phyloP scores from a whole-genome alignment of 345 rosid species.

The Euphorbia peplus region DNA sequence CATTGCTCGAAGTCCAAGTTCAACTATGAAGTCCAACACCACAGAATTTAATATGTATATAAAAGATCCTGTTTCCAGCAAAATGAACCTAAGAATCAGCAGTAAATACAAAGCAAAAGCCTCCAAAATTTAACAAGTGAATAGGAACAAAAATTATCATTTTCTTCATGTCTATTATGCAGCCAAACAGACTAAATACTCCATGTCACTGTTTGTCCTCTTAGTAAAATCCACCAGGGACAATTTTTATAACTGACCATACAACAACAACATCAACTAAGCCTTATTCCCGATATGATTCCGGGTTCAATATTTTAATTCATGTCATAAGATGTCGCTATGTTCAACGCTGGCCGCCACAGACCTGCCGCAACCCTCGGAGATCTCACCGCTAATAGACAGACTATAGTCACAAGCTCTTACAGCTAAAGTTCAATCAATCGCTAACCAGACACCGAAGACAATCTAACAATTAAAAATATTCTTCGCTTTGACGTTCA shows the following conservation, averaged over 20 bases:
- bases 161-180: not conserved
- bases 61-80: constrained; percentile 2
- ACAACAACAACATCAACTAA: too few relatives aligned
- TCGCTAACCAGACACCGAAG: not conserved
- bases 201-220: constrained; percentile 3
- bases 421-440: not conserved
- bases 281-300: too few relatives aligned
- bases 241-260: not conserved
- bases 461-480: not conserved
- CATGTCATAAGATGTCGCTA: too few relatives aligned
- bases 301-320: too few relatives aligned
- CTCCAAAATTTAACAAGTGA: not conserved
- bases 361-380: too few relatives aligned
- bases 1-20: too few relatives aligned
- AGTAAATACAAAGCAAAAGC: not conserved
- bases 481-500: not conserved
- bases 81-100: not conserved
- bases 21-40: constrained; percentile 15
- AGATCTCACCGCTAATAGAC: not conserved
- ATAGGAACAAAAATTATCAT: not conserved
- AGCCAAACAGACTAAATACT: not conserved
- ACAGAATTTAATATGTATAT: not conserved
- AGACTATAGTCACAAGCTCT: not conserved
- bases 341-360: too few relatives aligned
- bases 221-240: not conserved